These are phyloP conservation scores for Phytophthora pseudosyringae DNA, from an alignment of 352 stramenopile species.

Conservation along the genomic window DNA sequence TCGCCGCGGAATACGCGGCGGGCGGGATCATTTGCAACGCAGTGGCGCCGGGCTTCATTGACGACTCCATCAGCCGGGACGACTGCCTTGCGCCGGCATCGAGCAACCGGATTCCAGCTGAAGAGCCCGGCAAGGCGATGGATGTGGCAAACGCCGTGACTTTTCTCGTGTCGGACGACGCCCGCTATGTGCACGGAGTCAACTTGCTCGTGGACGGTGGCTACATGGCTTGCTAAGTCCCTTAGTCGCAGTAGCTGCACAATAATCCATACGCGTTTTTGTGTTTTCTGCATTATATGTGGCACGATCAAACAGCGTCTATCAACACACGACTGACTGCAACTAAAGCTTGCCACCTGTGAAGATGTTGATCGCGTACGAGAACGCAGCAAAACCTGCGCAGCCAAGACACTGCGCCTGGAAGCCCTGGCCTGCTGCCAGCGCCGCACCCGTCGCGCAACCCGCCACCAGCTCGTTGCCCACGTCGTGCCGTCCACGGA, in stretches of 20 bases:
- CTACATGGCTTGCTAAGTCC: conserved; percentile 55
- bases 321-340: conserved; percentile 9
- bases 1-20: conserved; percentile 64
- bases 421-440: conserved; percentile 93
- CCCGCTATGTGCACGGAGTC: conserved; percentile 65
- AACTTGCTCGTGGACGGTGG: conserved; percentile 71
- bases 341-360: conserved; percentile 80
- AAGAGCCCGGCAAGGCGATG: conserved; percentile 60
- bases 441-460: conserved; percentile 94
- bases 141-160: conserved; percentile 76
- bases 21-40: conserved; percentile 72
- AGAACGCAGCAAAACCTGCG: conserved; percentile 93
- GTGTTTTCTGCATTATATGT: conserved; percentile 28
- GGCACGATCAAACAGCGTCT: conserved; percentile 18
- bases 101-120: conserved; percentile 59
- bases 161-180: conserved; percentile 70
- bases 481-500: conserved; percentile 94
- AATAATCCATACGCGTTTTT: conserved; percentile 4
- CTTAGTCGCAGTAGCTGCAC: neutral
- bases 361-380: conserved; percentile 89
- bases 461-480: conserved; percentile 94
- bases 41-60: conserved; percentile 63
- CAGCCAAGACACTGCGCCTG: conserved; percentile 94
- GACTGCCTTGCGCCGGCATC: conserved; percentile 57
- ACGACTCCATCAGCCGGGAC: conserved; percentile 65